Percentiles rank a stretch among this genome's conserved stretches.
Evolutionary conservation across 495 filamentous ascomycete genomes (phyloP).

Genomic region (Hypoxylon subgilvum): DNA sequence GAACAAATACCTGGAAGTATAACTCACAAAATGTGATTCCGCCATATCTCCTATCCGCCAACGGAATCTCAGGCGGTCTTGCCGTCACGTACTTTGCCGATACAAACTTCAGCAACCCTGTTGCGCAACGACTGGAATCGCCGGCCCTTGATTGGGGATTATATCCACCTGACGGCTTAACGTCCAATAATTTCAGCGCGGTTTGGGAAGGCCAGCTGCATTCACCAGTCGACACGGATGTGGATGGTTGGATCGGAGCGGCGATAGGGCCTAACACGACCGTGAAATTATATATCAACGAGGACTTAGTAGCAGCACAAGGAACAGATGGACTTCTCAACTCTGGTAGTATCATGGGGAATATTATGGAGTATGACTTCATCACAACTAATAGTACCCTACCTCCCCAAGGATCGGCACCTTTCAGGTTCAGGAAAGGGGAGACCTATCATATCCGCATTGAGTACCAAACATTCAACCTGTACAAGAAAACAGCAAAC

Average conservation of each 20-base stretch:
- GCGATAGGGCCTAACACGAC: constrained; percentile 49
- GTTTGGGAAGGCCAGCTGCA: constrained; percentile 49
- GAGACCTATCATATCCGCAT: constrained; percentile 47
- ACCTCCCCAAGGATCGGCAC: constrained; percentile 43
- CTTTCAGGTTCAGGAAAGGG: constrained; percentile 47
- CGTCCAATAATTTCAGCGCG: constrained; percentile 54
- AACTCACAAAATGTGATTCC: constrained; percentile 52
- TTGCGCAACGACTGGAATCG: constrained; percentile 39
- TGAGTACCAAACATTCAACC: constrained; percentile 54
- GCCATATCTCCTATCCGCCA: constrained; percentile 46
- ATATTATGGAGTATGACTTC: constrained; percentile 42
- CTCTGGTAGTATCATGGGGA: constrained; percentile 40
- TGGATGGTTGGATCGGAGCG: constrained; percentile 46
- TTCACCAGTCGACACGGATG: constrained; percentile 45
- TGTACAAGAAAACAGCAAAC: constrained; percentile 49
- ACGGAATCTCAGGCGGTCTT: constrained; percentile 44
- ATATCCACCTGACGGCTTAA: constrained; percentile 48
- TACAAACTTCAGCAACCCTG: constrained; percentile 44
- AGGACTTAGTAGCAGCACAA: constrained; percentile 21
- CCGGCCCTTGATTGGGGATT: constrained; percentile 52
- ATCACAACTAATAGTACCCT: constrained; percentile 35
- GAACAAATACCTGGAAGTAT: constrained; percentile 50
- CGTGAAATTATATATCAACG: constrained; percentile 46
- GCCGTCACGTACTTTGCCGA: constrained; percentile 50
- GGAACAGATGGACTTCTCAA: constrained; percentile 27